Evolutionary conservation across 1,139 yeast species (phyloP), one percentile per base, ranked within the genome.

Genomic region (Protomyces macrosporus): DNA sequence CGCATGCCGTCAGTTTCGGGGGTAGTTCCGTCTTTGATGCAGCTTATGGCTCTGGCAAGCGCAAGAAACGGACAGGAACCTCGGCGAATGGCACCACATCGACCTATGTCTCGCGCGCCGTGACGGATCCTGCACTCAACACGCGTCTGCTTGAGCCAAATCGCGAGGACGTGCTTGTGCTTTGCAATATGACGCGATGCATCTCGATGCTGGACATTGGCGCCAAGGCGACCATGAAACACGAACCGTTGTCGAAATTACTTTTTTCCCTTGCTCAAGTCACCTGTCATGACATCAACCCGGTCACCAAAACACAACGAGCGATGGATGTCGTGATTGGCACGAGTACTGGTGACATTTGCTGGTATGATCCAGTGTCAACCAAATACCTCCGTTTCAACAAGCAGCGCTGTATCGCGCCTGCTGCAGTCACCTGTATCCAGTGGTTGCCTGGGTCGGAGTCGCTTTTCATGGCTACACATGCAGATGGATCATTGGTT

Each of bases 341-440:
- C 4, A 79, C 80, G 67, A 76, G 82, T 0, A 74, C 81, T 0
- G 84, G 85, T 34, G 86, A 83, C 68, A 72, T 82, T n/a, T 67
- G 83, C n/a, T 83, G 85, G 85, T 69, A 79, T 42, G 84, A 82
- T 67, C 79, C 82, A 12, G 72, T 75, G 36, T 75, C 78, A 54
- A 75, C 77, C 71, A 76, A 78, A 65, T 83, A 81, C 71, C 72
- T 80, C 35, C 76, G 85, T 51, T 75, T 82, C 73, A 82, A 82
- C 71, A 82, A 82, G 69, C 76, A 77, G 65, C 23, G 59, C n/a
- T 30, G 75, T 74, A 74, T 77, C 55, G 73, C 77, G 51, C 66
- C 72, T 10, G 67, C 75, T 12, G 75, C 80, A 2, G 75, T 76
- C 6, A 71, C 75, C 4, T 75, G 75, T 33, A 70, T 78, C 33